These are phyloP conservation scores for Nothomitra cinnamomea DNA, from an alignment of 2,329 filamentous ascomycete species.

Conservation along the genomic window DNA sequence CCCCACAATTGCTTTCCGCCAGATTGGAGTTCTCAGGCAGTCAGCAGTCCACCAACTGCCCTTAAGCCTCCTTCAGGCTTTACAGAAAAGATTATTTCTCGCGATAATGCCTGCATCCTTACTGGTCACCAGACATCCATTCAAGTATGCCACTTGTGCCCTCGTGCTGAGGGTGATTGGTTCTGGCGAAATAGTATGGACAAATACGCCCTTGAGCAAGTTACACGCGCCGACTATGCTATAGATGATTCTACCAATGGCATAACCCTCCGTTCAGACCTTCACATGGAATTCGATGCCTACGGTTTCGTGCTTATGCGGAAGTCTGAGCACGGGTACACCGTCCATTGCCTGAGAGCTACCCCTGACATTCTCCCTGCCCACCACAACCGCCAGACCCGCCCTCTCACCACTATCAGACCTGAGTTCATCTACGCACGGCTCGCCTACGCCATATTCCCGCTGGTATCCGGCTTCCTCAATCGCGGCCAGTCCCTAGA, in stretches of 20 bases:
- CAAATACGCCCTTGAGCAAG: slow-evolving; percentile 1
- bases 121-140: not conserved
- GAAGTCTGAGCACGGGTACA: not conserved
- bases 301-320: not conserved
- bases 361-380: not conserved
- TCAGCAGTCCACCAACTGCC: not conserved
- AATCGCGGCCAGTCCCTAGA: not conserved
- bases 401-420: not conserved
- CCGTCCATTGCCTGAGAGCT: not conserved
- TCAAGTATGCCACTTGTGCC: slow-evolving; percentile 1
- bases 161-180: not conserved
- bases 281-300: slow-evolving; percentile 1
- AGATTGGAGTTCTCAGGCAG: slow-evolving; percentile 1
- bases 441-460: not conserved
- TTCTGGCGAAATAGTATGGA: not conserved
- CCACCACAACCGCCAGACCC: slow-evolving; percentile 1
- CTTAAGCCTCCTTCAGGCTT: not conserved
- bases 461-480: not conserved
- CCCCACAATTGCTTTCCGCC: not conserved
- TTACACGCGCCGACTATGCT: not conserved
- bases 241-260: slow-evolving; percentile 2
- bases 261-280: not conserved
- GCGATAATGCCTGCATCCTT: not conserved
- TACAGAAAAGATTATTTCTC: not conserved
- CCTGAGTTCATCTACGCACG: slow-evolving; percentile 1